A percentile compares a stretch with the other conserved stretches of the same genome.
phyloP scores from a whole-genome alignment of 306 rosid species.

The Abrus precatorius region DNA sequence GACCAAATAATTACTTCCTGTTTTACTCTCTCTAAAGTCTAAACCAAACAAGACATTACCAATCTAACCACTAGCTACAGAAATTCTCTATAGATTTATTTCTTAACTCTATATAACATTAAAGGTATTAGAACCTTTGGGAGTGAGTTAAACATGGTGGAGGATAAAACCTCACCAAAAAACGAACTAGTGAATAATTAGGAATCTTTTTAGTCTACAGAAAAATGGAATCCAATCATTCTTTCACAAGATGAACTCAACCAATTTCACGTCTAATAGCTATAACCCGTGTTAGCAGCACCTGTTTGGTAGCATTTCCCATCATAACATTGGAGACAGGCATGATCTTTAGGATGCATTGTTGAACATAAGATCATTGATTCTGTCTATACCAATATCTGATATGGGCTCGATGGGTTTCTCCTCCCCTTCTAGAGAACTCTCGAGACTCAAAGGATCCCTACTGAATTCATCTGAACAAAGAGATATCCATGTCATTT shows the following conservation, averaged over 20 bases:
- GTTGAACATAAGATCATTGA: slow-evolving; percentile 79
- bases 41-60: neutral
- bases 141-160: no score
- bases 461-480: slow-evolving; percentile 82
- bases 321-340: slow-evolving; percentile 11
- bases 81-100: no score
- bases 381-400: slow-evolving; percentile 69
- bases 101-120: no score
- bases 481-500: slow-evolving; percentile 33
- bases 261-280: slow-evolving; percentile 23
- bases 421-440: slow-evolving; percentile 58
- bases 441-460: slow-evolving; percentile 62
- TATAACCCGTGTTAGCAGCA: slow-evolving; percentile 29
- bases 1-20: neutral
- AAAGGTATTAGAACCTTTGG: no score
- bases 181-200: no score
- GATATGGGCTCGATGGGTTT: slow-evolving; percentile 82
- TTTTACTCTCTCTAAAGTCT: neutral
- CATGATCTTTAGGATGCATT: slow-evolving; percentile 35
- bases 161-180: no score
- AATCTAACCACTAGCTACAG: neutral
- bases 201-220: neutral
- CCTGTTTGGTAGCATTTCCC: neutral
- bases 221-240: slow-evolving; percentile 22
- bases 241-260: slow-evolving; percentile 19